Evolutionary conservation across 1,139 yeast genomes (phyloP).

Genomic region (Nakaseomyces delphensis): DNA sequence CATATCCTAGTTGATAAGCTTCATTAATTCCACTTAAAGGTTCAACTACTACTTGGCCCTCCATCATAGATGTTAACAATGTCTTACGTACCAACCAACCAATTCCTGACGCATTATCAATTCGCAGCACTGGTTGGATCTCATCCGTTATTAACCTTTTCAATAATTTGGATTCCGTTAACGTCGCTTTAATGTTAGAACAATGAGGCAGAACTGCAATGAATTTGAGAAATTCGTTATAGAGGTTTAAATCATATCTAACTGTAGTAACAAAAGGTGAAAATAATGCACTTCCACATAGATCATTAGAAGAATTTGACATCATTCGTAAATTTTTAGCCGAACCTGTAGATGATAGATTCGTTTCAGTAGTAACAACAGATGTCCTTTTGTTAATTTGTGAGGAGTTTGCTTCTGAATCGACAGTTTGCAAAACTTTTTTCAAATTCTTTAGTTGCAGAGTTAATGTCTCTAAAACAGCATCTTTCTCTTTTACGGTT

Average conservation of each 20-base stretch:
- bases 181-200: conserved; percentile 31
- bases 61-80: conserved; percentile 59
- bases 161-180: conserved; percentile 49
- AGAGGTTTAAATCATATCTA: conserved; percentile 46
- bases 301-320: conserved; percentile 12
- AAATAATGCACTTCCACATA: conserved; percentile 29
- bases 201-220: conserved; percentile 29
- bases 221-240: conserved; percentile 33
- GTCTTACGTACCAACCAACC: conserved; percentile 52
- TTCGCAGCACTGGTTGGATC: conserved; percentile 58
- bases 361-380: conserved; percentile 13
- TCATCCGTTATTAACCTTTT: conserved; percentile 65
- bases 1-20: conserved; percentile 23
- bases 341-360: conserved; percentile 16
- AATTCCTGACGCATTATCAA: conserved; percentile 54
- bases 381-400: conserved; percentile 17
- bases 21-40: conserved; percentile 84
- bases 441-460: conserved; percentile 67
- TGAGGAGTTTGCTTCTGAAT: conserved; percentile 11
- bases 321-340: conserved; percentile 15
- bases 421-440: conserved; percentile 40
- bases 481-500: conserved; percentile 65
- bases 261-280: conserved; percentile 51
- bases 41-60: conserved; percentile 75
- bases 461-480: conserved; percentile 55